phyloP scores from a whole-genome alignment of 164 flowering plant species.

The Berberis vulgaris region DNA sequence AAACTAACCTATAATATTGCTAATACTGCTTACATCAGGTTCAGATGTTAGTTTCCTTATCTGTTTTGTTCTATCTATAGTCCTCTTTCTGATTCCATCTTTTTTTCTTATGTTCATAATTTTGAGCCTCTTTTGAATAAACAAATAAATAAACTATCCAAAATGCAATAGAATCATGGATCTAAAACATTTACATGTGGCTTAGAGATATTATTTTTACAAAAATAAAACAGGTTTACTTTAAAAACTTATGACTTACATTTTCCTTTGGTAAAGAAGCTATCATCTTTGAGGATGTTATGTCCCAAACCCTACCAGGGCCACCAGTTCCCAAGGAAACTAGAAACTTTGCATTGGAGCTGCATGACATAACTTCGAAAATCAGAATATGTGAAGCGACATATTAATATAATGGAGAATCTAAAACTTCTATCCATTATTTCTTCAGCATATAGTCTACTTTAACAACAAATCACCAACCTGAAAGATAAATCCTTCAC shows the following conservation, averaged over 20 bases:
- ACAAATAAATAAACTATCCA: too few relatives aligned
- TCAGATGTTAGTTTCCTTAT: too few relatives aligned
- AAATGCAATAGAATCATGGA: too few relatives aligned
- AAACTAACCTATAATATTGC: too few relatives aligned
- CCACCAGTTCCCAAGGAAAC: conserved; percentile 66
- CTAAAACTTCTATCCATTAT: background rate
- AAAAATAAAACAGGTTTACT: too few relatives aligned
- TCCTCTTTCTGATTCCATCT: too few relatives aligned
- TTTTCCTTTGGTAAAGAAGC: conserved; percentile 60
- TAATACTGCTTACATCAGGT: too few relatives aligned
- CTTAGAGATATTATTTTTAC: too few relatives aligned
- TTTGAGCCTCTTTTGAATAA: too few relatives aligned
- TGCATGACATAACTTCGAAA: conserved; percentile 28
- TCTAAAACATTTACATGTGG: too few relatives aligned
- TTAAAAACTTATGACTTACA: conserved; percentile 24
- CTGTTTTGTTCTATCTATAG: too few relatives aligned
- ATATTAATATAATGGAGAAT: conserved; percentile 4
- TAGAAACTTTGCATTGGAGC: conserved; percentile 76
- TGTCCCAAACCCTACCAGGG: conserved; percentile 84
- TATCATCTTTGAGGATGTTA: conserved; percentile 36
- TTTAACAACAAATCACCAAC: conserved; percentile 24
- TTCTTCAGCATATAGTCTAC: background rate
- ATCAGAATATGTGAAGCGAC: conserved; percentile 9
- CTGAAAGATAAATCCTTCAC: conserved; percentile 90
- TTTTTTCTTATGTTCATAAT: too few relatives aligned